These are phyloP conservation scores for Shiraia sp. DNA, from an alignment of 2,329 filamentous ascomycete genomes.

Conservation along the genomic window DNA sequence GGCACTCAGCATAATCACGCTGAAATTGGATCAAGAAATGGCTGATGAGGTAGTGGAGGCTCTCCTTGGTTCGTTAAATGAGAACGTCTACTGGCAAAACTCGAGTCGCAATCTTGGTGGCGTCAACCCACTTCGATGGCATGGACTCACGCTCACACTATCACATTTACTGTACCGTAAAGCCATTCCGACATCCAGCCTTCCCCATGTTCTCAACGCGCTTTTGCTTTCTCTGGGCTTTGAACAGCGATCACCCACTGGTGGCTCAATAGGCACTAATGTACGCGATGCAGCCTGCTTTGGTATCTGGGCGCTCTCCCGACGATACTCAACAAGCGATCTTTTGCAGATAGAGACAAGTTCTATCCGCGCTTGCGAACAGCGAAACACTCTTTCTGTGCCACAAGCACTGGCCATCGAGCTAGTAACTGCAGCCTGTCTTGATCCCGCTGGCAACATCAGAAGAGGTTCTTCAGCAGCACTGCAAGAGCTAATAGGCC, in stretches of 20 bases:
- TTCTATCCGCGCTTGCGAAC: constrained; percentile 50
- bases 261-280: constrained; percentile 83
- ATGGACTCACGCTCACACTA: constrained; percentile 85
- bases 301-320: constrained; percentile 88
- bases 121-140: constrained; percentile 85
- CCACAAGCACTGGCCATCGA: constrained; percentile 80
- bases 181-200: constrained; percentile 71
- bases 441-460: constrained; percentile 93
- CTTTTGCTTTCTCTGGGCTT: constrained; percentile 82
- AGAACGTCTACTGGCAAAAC: constrained; percentile 63
- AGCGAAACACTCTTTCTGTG: constrained; percentile 51
- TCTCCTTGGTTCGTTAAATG: constrained; percentile 70
- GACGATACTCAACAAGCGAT: constrained; percentile 82
- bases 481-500: constrained; percentile 88
- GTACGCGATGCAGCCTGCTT: constrained; percentile 96
- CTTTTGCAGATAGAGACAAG: constrained; percentile 63
- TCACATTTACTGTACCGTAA: constrained; percentile 84
- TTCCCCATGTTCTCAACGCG: constrained; percentile 75
- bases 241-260: constrained; percentile 83
- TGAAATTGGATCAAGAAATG: constrained; percentile 79
- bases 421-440: constrained; percentile 76
- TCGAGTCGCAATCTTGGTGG: constrained; percentile 66
- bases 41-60: constrained; percentile 85
- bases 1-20: constrained; percentile 81
- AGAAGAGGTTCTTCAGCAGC: constrained; percentile 90